A percentile compares a stretch with the other conserved stretches of the same genome.
Evolutionary conservation across 1,284 basidiomycete species (phyloP).

Genomic region (Volvariella surrecta): DNA sequence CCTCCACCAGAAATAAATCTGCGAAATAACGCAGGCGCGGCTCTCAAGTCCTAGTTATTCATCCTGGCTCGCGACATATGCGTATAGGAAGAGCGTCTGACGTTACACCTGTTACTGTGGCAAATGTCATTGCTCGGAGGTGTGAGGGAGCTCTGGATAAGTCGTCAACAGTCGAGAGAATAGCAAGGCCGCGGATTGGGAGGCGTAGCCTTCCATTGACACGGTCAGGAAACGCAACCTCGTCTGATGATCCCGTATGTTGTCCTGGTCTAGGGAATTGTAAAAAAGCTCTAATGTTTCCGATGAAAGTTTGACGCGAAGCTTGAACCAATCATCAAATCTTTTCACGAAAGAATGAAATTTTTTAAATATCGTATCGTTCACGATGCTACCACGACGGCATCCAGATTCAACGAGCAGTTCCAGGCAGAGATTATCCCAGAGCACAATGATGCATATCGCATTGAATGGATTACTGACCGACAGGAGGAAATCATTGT

Average conservation of each 20-base stretch:
- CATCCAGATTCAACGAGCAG: constrained; percentile 68
- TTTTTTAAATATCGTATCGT: constrained; percentile 81
- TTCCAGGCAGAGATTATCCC: constrained; percentile 76
- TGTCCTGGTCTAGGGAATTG: not conserved
- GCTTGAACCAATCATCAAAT: constrained; percentile 62
- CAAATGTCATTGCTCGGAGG: constrained; percentile 73
- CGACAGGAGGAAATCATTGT: constrained; percentile 42
- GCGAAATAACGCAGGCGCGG: constrained; percentile 39
- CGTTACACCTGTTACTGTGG: constrained; percentile 65
- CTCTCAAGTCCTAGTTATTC: constrained; percentile 80
- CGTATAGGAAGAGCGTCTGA: constrained; percentile 91
- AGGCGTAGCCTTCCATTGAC: constrained; percentile 11
- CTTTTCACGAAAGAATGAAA: constrained; percentile 79
- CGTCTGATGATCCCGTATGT: constrained; percentile 56
- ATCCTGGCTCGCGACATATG: constrained; percentile 84
- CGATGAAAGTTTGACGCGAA: constrained; percentile 60
- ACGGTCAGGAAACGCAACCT: constrained; percentile 28
- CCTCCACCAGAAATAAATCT: constrained; percentile 3
- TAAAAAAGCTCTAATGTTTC: not conserved
- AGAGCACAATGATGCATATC: constrained; percentile 74
- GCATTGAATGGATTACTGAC: constrained; percentile 73
- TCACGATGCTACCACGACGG: constrained; percentile 64
- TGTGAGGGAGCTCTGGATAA: constrained; percentile 33
- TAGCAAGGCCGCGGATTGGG: constrained; percentile 38
- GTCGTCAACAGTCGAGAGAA: constrained; percentile 35